Conservation (phyloP, 2,329 filamentous ascomycete genomes). For the Periglandula ipomoeae region DNA sequence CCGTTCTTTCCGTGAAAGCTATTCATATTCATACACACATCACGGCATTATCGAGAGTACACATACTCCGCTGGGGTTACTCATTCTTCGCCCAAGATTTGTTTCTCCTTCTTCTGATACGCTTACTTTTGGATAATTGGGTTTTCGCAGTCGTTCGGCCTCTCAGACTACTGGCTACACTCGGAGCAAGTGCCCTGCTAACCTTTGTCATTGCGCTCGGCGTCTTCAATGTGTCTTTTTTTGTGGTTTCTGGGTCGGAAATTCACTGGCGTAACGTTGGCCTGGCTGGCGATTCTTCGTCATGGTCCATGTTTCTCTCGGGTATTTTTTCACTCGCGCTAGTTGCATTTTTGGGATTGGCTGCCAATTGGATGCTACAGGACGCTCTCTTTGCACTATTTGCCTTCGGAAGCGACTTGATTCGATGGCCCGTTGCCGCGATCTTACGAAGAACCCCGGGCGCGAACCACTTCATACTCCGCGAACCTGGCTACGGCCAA, state of each 20-base stretch:
- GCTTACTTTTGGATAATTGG: conserved; percentile 20
- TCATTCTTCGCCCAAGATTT: conserved; percentile 25
- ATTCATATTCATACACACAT: conserved; percentile 21
- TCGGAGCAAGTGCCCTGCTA: conserved; percentile 11
- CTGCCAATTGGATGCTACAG: conserved; percentile 18
- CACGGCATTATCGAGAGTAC: conserved; percentile 16
- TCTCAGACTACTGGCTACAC: conserved; percentile 6
- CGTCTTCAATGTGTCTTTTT: conserved; percentile 18
- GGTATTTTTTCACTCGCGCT: conserved; percentile 19
- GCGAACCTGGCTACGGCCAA: conserved; percentile 10
- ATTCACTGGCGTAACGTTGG: conserved; percentile 26
- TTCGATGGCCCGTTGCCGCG: conserved; percentile 16
- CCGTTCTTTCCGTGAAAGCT: conserved; percentile 19
- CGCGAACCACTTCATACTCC: background rate
- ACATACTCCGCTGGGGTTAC: conserved; percentile 21
- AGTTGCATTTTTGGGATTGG: conserved; percentile 11
- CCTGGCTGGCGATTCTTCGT: conserved; percentile 21
- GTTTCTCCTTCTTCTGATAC: conserved; percentile 18
- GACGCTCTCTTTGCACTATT: conserved; percentile 12
- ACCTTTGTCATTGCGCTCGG: conserved; percentile 16
- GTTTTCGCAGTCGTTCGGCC: conserved; percentile 5
- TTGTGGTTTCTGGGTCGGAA: conserved; percentile 21
- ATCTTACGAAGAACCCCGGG: conserved; percentile 6
- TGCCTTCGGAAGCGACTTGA: conserved; percentile 16
- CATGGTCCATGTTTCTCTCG: conserved; percentile 20